phyloP scores from a whole-genome alignment of 2,329 filamentous ascomycete species.

The Seiridium unicorne region DNA sequence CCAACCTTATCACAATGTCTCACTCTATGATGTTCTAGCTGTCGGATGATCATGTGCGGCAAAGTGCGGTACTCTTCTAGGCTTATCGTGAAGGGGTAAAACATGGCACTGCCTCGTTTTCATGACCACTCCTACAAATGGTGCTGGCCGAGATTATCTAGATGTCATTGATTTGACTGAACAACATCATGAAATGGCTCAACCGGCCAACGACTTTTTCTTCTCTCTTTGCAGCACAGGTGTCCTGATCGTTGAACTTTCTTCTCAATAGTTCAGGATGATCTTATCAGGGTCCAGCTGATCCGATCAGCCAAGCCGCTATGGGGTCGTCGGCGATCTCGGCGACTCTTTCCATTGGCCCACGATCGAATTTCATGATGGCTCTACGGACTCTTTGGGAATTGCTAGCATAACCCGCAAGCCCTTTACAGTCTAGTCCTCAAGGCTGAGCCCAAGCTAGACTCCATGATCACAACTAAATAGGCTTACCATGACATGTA shows the following conservation, averaged over 20 bases:
- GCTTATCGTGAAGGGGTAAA: not conserved
- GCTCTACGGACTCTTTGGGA: not conserved
- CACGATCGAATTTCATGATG: not conserved
- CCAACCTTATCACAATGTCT: not conserved
- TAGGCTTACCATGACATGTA: not conserved
- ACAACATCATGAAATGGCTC: not conserved
- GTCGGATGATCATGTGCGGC: not conserved
- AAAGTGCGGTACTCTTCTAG: not conserved
- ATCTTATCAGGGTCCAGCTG: conserved; percentile 1
- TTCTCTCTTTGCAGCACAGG: no score
- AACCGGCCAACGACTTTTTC: not conserved
- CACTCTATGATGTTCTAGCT: not conserved
- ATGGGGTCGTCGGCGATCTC: not conserved
- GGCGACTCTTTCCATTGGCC: not conserved
- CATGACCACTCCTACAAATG: not conserved
- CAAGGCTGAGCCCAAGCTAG: not conserved
- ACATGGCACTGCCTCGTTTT: not conserved
- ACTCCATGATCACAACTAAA: not conserved
- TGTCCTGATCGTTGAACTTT: not conserved
- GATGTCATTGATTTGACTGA: not conserved
- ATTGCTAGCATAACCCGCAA: not conserved
- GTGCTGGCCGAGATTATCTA: not conserved
- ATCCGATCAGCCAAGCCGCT: not conserved
- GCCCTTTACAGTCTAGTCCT: not conserved
- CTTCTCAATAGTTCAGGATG: not conserved